Percentiles rank a stretch among this genome's conserved stretches.
These are phyloP conservation scores for Populus tomentosa DNA, from an alignment of 441 rosid genomes.

Conservation along the genomic window DNA sequence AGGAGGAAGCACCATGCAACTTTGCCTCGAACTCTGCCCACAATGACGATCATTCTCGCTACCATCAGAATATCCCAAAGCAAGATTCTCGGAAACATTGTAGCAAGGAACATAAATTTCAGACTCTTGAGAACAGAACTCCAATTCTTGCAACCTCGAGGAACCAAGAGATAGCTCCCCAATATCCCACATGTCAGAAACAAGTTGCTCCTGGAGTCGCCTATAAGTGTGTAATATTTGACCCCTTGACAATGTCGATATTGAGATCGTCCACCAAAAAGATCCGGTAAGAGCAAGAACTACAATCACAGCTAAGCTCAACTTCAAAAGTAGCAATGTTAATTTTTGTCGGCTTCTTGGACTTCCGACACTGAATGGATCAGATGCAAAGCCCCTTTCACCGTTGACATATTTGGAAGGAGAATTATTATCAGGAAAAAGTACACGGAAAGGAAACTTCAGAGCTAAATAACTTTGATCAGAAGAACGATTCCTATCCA, in stretches of 20 bases:
- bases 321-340: slow-evolving; percentile 55
- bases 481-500: slow-evolving; percentile 47
- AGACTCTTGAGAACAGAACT: slow-evolving; percentile 60
- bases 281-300: slow-evolving; percentile 75
- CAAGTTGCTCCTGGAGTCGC: slow-evolving; percentile 89
- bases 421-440: slow-evolving; percentile 40
- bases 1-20: slow-evolving; percentile 75
- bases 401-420: slow-evolving; percentile 51
- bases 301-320: slow-evolving; percentile 67
- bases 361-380: slow-evolving; percentile 44
- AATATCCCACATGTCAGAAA: slow-evolving; percentile 85
- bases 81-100: slow-evolving; percentile 64
- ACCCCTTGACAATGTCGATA: slow-evolving; percentile 69
- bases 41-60: slow-evolving; percentile 65
- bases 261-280: slow-evolving; percentile 89
- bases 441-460: slow-evolving; percentile 57
- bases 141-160: slow-evolving; percentile 68
- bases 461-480: slow-evolving; percentile 42
- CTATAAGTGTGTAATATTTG: slow-evolving; percentile 74
- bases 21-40: slow-evolving; percentile 45
- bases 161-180: slow-evolving; percentile 88
- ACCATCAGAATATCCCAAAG: slow-evolving; percentile 46
- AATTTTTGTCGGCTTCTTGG: slow-evolving; percentile 64
- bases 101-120: slow-evolving; percentile 89
- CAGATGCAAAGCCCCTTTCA: slow-evolving; percentile 61